Base-by-base conservation (phyloP, 441 rosid species). In the Metrosideros polymorpha region DNA sequence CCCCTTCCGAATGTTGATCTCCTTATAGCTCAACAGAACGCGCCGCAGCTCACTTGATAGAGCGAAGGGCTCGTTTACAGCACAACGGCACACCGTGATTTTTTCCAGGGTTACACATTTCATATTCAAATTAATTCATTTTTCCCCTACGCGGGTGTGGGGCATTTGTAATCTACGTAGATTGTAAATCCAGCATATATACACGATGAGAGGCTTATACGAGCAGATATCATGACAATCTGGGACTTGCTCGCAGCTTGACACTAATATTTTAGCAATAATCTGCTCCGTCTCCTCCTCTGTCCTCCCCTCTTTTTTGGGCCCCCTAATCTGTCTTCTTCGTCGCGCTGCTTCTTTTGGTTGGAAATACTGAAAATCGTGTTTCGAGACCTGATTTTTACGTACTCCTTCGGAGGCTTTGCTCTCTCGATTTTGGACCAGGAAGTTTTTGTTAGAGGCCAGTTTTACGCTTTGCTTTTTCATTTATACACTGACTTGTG, bases 121-220 rank as follows among this genome's bases (percentile, higher is more conserved):
- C 83, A 59, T 61, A 86, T 84, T 86, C 89, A 87, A 87, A 90
- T 92, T 93, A 90, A 85, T 92, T 93, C 88, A 88, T 91, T 92
- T 90, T 92, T 89, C 79, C 30, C 25, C 86, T 88, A 24, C 86
- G 86, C 53, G 86, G 30, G 83, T 13, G 57, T 71, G 89, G 93
- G 92, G 91, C 83, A 71, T 82, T 45, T 90, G 90, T 87, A 88
- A 54, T 55, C 84, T 83, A 84, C 52, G 54, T 89, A 85, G 87
- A 87, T 86, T 88, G 91, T 93, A 89, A 90, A 89, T 87, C 86
- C 86, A 84, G 85, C 66, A 87, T 53, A 85, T 82, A 52, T 55
- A 79, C 17, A 79, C 17, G 82, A 27, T 42, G 61, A 66, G 86
- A 83, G 87, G 82, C 76, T 8, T 76, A 89, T 84, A 86, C 82